A percentile compares a stretch with the other conserved stretches of the same genome.
Conservation (phyloP, 257 asterid species). For the Thymus mandschuricus region DNA sequence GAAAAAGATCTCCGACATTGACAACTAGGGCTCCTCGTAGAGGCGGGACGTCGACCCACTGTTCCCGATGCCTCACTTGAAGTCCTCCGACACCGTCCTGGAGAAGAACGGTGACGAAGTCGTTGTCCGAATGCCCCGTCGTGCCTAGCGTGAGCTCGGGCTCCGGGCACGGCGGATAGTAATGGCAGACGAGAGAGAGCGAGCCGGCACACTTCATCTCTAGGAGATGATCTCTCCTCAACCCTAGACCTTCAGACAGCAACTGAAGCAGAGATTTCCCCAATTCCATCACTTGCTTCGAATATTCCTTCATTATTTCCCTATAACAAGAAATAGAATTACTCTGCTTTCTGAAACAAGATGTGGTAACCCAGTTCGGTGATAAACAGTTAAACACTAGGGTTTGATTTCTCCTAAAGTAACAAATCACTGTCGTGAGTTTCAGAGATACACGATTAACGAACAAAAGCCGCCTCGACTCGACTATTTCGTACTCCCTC, state of each 20-base stretch:
- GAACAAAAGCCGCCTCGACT: no score
- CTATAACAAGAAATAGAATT: background rate
- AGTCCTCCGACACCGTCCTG: conserved; percentile 55
- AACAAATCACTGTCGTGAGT: no score
- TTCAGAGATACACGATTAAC: no score
- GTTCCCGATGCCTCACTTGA: conserved; percentile 44
- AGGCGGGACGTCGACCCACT: conserved; percentile 53
- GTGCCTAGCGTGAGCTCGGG: conserved; percentile 45
- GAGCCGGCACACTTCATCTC: conserved; percentile 47
- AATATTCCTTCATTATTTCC: background rate
- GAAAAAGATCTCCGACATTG: conserved; percentile 44
- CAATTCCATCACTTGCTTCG: background rate
- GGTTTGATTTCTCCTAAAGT: no score
- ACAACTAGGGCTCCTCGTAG: conserved; percentile 44
- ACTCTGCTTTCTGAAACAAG: no score
- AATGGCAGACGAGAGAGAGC: conserved; percentile 33
- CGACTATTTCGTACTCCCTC: no score
- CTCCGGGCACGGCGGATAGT: conserved; percentile 59
- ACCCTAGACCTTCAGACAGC: no score
- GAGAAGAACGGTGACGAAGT: conserved; percentile 44
- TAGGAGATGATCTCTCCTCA: conserved; percentile 26
- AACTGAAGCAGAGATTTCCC: background rate
- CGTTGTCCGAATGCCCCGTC: conserved; percentile 40
- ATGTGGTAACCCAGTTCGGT: no score
- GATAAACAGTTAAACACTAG: no score